These are phyloP conservation scores for Combretum micranthum DNA, from an alignment of 345 rosid species.

Conservation along the genomic window DNA sequence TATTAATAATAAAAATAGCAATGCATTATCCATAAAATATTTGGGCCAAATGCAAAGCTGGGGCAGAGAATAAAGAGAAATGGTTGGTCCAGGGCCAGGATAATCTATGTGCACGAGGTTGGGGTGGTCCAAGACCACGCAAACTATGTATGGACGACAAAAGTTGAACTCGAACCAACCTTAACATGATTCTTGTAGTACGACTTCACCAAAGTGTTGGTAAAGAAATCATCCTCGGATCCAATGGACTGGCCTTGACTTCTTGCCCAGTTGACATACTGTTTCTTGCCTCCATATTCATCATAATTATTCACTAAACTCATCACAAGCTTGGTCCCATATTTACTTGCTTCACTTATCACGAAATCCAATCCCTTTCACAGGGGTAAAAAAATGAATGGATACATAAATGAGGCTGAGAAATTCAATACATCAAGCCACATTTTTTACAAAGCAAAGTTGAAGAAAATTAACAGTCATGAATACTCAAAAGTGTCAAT, in stretches of 20 bases:
- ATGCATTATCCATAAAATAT: too few relatives aligned
- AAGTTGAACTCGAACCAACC: constrained; percentile 16
- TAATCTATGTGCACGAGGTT: too few relatives aligned
- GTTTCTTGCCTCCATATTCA: constrained; percentile 46
- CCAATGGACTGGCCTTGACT: constrained; percentile 39
- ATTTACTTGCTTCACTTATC: constrained; percentile 49
- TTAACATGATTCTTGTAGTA: constrained; percentile 46
- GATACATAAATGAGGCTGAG: too few relatives aligned
- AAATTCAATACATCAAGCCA: too few relatives aligned
- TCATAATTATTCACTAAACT: constrained; percentile 56
- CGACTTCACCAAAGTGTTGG: constrained; percentile 42
- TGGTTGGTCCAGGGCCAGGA: too few relatives aligned
- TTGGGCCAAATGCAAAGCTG: too few relatives aligned
- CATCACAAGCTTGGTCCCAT: constrained; percentile 47
- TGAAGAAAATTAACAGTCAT: not conserved
- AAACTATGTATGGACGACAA: too few relatives aligned
- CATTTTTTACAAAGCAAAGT: not conserved
- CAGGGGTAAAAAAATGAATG: too few relatives aligned
- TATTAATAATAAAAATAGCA: too few relatives aligned
- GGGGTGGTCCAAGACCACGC: too few relatives aligned
- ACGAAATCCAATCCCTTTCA: constrained; percentile 66
- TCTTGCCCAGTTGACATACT: constrained; percentile 58
- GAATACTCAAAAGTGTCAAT: too few relatives aligned
- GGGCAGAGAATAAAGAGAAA: too few relatives aligned
- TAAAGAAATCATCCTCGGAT: constrained; percentile 52